Percentiles rank a stretch among this genome's conserved stretches.
Evolutionary conservation across 805 yeast species (phyloP).

Genomic region (Pichia kluyveri): DNA sequence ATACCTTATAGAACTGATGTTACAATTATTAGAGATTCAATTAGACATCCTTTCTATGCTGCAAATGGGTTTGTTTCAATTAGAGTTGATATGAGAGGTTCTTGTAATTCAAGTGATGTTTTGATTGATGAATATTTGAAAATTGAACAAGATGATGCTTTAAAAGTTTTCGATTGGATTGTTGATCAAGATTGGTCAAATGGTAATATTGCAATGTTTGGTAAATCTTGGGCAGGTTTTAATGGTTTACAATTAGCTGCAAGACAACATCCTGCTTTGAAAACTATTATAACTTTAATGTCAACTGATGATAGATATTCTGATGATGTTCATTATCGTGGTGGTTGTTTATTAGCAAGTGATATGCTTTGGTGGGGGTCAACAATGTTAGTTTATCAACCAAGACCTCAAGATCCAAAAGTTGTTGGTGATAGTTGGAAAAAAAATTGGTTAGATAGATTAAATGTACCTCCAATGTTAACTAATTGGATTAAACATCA

Average conservation of each 20-base stretch:
- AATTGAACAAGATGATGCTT: constrained; percentile 36
- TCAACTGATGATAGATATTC: constrained; percentile 40
- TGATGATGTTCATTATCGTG: constrained; percentile 42
- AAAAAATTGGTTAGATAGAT: constrained; percentile 31
- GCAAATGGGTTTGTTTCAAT: constrained; percentile 38
- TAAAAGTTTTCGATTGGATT: constrained; percentile 36
- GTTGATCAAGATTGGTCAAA: constrained; percentile 33
- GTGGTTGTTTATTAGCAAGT: constrained; percentile 35
- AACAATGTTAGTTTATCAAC: constrained; percentile 35
- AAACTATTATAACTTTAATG: constrained; percentile 34
- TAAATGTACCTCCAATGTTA: constrained; percentile 32
- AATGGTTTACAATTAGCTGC: constrained; percentile 38
- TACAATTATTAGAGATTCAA: constrained; percentile 35
- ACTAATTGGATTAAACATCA: constrained; percentile 36
- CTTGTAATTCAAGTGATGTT: constrained; percentile 34
- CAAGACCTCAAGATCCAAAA: constrained; percentile 38
- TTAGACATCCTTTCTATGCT: constrained; percentile 38
- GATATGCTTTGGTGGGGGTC: constrained; percentile 46
- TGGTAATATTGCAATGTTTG: constrained; percentile 38
- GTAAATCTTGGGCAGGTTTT: constrained; percentile 43
- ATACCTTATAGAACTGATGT: constrained; percentile 39
- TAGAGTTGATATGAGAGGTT: constrained; percentile 39
- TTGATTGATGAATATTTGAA: constrained; percentile 33
- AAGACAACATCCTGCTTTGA: constrained; percentile 37
- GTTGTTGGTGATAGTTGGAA: constrained; percentile 32